A percentile compares a stretch with the other conserved stretches of the same genome.
Evolutionary conservation across 163 green algal genomes (phyloP).

Genomic region (Coccomyxa subellipsoidea): DNA sequence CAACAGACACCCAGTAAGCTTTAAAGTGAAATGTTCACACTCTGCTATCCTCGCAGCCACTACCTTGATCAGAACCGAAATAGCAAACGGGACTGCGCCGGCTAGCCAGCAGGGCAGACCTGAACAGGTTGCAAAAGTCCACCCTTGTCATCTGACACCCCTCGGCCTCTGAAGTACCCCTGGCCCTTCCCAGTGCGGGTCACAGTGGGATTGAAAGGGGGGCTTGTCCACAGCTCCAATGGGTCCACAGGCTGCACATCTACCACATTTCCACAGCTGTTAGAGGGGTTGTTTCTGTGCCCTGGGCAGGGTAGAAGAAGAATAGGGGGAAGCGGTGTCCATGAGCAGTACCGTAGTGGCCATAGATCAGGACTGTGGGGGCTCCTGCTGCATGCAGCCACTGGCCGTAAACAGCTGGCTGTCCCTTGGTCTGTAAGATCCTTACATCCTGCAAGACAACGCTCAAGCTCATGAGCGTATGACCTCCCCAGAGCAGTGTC

Average conservation of each 20-base stretch:
- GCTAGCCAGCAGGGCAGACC: neutral
- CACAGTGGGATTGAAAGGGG: constrained; percentile 37
- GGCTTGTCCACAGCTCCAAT: constrained; percentile 31
- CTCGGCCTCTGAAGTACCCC: constrained; percentile 37
- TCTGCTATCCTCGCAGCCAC: too few relatives aligned
- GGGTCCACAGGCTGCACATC: constrained; percentile 52
- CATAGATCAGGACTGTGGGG: constrained; percentile 58
- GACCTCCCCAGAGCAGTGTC: too few relatives aligned
- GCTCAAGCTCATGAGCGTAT: neutral
- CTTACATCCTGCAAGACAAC: constrained; percentile 30
- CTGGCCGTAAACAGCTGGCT: constrained; percentile 47
- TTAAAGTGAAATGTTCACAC: too few relatives aligned
- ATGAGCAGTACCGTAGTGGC: constrained; percentile 29
- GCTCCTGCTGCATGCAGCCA: constrained; percentile 23
- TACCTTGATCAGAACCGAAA: too few relatives aligned
- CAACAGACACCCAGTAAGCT: neutral
- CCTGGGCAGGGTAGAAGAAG: neutral
- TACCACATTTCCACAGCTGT: neutral
- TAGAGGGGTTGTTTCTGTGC: neutral
- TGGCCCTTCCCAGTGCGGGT: neutral
- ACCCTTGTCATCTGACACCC: constrained; percentile 52
- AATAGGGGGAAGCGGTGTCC: neutral
- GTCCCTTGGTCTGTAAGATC: constrained; percentile 29
- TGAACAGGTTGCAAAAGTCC: constrained; percentile 37
- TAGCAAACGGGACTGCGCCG: too few relatives aligned